A percentile compares a stretch with the other conserved stretches of the same genome.
phyloP scores from a whole-genome alignment of 2,329 filamentous ascomycete genomes.

The Atkinsonella texensis region DNA sequence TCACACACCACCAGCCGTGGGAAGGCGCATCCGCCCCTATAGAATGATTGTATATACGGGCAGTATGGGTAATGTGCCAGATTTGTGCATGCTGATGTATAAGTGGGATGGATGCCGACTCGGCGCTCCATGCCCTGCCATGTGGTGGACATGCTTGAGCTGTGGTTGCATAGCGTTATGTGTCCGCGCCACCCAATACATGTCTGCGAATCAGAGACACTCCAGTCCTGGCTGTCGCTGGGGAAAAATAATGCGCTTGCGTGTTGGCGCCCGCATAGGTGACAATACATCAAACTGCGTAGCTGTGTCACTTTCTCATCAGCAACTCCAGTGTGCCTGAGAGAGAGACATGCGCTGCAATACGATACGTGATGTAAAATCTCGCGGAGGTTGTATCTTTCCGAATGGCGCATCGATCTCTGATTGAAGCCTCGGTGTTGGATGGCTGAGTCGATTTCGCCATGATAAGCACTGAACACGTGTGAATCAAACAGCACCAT shows the following conservation, averaged over 20 bases:
- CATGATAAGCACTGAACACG: background rate
- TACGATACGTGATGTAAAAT: background rate
- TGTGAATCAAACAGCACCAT: background rate
- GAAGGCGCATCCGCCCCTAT: background rate
- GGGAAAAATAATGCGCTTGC: background rate
- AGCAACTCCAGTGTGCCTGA: background rate
- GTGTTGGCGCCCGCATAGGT: background rate
- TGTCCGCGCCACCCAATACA: slow-evolving; percentile 3
- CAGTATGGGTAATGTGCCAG: background rate
- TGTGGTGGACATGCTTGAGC: background rate
- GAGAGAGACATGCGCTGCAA: background rate
- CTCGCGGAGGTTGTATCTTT: background rate
- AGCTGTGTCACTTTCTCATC: background rate
- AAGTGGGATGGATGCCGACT: background rate
- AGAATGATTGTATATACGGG: background rate
- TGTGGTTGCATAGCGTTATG: background rate
- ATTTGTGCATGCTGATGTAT: background rate
- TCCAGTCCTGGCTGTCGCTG: background rate
- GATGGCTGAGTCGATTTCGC: background rate
- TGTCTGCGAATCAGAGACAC: background rate
- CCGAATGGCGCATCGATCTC: background rate
- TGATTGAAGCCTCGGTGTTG: background rate
- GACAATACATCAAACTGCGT: background rate
- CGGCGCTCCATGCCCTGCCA: background rate
- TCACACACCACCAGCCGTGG: background rate